Evolutionary conservation across 768 basidiomycete genomes (phyloP), one percentile per base, ranked within the genome.

Genomic region (Tulasnella sp.): DNA sequence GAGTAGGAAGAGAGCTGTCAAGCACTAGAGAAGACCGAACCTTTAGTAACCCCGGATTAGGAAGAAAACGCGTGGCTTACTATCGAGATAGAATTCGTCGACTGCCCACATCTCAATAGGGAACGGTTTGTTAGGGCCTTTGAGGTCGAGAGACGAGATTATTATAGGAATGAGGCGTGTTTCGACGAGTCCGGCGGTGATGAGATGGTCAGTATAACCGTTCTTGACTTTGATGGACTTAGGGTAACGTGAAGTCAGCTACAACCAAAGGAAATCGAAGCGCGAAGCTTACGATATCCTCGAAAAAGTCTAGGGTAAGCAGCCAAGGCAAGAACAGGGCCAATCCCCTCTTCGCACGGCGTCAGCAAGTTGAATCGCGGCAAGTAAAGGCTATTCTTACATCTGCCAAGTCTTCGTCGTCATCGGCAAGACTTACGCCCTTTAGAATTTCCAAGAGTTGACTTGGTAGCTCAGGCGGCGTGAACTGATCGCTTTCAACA

Each of bases 211-310:
- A 76, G 94, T 90, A 83, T 97, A 99, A 79, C 88, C 89, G 20
- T 91, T 88, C 80, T 93, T 90, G 70, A 99, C 91, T 86, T 92
- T 94, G 81, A 94, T 87, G 0, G 96, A 97, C 96, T 98, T 3
- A 13, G 20, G 5, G 32, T 39, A 11, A 35, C 26, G 13, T 39
- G 55, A 32, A 1, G 13, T 42, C 11, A 75, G 32, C 26, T 13
- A 16, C 18, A 32, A 37, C 20, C 13, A 35, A 39, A 0, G 70
- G 29, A 16, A 48, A 78, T 48, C 79, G 80, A 76, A 80, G 79
- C 1, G 75, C 67, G n/a, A 80, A 77, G 81, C 93, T 80, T 83
- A 96, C 96, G 11, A 94, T 92, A 83, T 93, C 90, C 35, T 86
- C 85, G 84, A 98, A 98, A 26, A 92, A 86, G 81, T 96, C 94